Base-by-base conservation (phyloP, 495 filamentous ascomycete species). In the Aspergillus indologenus region DNA sequence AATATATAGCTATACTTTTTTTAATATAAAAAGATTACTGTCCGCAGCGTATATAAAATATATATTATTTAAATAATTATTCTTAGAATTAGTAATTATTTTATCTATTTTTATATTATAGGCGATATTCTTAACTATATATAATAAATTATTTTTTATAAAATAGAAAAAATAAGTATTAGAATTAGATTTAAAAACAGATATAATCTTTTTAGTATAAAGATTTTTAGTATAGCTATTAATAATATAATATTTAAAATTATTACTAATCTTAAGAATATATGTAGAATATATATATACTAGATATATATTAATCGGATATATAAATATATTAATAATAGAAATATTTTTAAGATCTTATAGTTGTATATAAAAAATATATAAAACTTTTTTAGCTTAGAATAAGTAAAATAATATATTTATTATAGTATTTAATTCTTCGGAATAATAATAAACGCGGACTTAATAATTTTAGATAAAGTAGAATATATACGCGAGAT, bases 321-420 rank as follows among this genome's bases (percentile, higher is more conserved):
- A 40, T 40, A n/a, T n/a, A n/a, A 4, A 29, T 29, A 29, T 29
- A 29, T 29, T 4, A 9, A 29, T 4, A 4, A 29, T 29, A 24
- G 45, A 60, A 18, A 18, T 40, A 14, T 40, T 15, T 14, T 40
- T 40, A 40, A 40, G 34, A 14, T 40, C 12, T 11, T 40, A 6
- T 11, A 6, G 12, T 8, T 6, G 34, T 40, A 40, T 40, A 40
- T 40, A 40, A 11, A 40, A 8, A 6, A 11, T 40, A 9, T 40
- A 2, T 6, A 14, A 40, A 14, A 40, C 5, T 11, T 14, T 11
- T 40, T n/a, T n/a, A n/a, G n/a, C n/a, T n/a, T n/a, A n/a, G n/a
- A n/a, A n/a, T n/a, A n/a, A n/a, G n/a, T n/a, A n/a, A n/a, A 40
- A 54, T 29, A 55, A 40, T 7, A 15, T 34, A 29, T 42, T 56